Percentiles rank a stretch among this genome's conserved stretches.
Evolutionary conservation across 768 basidiomycete species (phyloP).

Genomic region (Mycena maculata): DNA sequence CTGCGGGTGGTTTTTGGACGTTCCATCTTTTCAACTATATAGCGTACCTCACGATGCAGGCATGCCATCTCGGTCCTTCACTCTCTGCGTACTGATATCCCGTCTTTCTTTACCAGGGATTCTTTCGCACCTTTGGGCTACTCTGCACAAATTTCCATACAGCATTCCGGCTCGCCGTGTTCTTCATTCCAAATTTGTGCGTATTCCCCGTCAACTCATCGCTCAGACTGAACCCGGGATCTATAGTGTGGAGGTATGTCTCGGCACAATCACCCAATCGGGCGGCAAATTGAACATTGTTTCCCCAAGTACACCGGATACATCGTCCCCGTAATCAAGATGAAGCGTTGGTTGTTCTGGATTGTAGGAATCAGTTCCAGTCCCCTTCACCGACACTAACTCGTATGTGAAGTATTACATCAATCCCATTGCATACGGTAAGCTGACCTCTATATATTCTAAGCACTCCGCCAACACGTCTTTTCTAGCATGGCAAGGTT

Average conservation of each 20-base stretch:
- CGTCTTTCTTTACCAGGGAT: slow-evolving; percentile 52
- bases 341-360: slow-evolving; percentile 91
- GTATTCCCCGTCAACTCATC: slow-evolving; percentile 27
- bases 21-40: slow-evolving; percentile 75
- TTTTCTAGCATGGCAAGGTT: slow-evolving; percentile 72
- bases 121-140: slow-evolving; percentile 82
- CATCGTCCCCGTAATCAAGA: slow-evolving; percentile 69
- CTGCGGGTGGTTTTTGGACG: slow-evolving; percentile 60
- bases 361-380: slow-evolving; percentile 61
- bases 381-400: not conserved
- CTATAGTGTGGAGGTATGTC: slow-evolving; percentile 9
- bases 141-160: slow-evolving; percentile 59
- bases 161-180: slow-evolving; percentile 60
- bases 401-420: slow-evolving; percentile 69
- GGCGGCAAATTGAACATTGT: slow-evolving; percentile 1
- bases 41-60: slow-evolving; percentile 77
- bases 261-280: not conserved
- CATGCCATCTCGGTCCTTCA: not conserved
- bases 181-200: slow-evolving; percentile 82
- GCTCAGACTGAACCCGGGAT: not conserved
- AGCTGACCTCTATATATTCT: slow-evolving; percentile 16
- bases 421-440: slow-evolving; percentile 81
- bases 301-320: slow-evolving; percentile 70
- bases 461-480: not conserved
- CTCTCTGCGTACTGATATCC: not conserved